Conservation (phyloP, 108 stramenopile species). For the Aurantiochytrium sp. region DNA sequence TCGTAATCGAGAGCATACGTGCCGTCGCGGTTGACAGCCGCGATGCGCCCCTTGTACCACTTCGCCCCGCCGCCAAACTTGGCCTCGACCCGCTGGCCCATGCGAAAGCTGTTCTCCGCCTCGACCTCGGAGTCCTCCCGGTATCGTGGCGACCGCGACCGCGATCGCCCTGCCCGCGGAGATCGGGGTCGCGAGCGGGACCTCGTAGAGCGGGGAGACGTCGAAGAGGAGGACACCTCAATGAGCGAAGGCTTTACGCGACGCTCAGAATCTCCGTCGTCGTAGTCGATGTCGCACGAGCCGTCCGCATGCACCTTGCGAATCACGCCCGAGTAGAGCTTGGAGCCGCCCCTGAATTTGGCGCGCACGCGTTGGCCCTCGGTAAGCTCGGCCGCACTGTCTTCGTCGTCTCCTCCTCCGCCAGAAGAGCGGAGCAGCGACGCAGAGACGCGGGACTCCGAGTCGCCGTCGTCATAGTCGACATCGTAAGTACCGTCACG, state of each 20-base stretch:
- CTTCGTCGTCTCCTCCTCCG: not conserved
- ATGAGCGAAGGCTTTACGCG: not conserved
- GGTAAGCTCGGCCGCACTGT: not conserved
- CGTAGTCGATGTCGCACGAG: conserved; percentile 36
- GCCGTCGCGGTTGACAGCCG: not conserved
- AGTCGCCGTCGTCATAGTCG: not conserved
- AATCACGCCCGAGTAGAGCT: conserved; percentile 21
- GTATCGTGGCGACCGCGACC: not conserved
- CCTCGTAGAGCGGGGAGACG: not conserved
- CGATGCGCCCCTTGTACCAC: not conserved
- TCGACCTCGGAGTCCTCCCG: not conserved
- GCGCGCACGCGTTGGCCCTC: not conserved
- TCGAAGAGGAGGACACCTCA: not conserved
- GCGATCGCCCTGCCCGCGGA: not conserved
- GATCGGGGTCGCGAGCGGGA: not conserved
- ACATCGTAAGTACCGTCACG: not conserved
- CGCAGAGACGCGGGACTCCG: not conserved
- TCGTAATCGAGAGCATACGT: not conserved
- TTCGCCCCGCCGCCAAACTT: not conserved
- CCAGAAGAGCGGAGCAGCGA: not conserved
- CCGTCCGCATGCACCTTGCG: not conserved
- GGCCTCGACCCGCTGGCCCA: not conserved
- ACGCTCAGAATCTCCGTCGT: conserved; percentile 32
- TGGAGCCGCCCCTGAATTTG: not conserved
- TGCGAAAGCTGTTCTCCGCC: not conserved